Evolutionary conservation across 805 yeast species (phyloP), one percentile per base, ranked within the genome.

Genomic region (Metschnikowia anglica): DNA sequence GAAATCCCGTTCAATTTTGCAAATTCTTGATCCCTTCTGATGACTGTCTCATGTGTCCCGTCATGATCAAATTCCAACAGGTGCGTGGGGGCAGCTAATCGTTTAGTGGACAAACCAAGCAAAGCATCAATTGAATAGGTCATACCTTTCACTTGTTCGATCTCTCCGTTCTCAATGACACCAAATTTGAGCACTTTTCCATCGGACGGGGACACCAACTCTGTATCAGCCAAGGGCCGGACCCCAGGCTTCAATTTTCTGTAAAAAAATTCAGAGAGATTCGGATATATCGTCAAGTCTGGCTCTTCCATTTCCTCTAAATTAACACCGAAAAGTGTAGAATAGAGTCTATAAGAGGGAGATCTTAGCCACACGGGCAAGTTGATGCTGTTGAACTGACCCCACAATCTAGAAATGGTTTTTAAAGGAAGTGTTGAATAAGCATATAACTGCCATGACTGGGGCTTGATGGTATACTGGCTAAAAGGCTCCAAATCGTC

Each of bases 91-190:
- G 83, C 83, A 10, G 83, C 84, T 44, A 79, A 59, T 27, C 60
- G 50, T 13, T 61, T 59, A 10, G 73, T 63, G 6, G 72, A 66
- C 37, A 78, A 73, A 3, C 99, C 99, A 34, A 93, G 73, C 41
- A 93, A 77, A 8, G 95, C 90, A 52, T 87, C 91, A 12, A 93
- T 76, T 2, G 95, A 83, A 62, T 93, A 93, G 1, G 95, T 88
- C 80, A 93, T 79, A 6, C 99, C 99, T 67, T 93, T 93, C 30
- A 93, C 98, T 63, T 91, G 98, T 63, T 93, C 98, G 47, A 93
- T 88, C 52, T 85, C 87, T 25, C 96, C 96, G 53, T 84, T 76
- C 40, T 79, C 80, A 29, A 87, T 79, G 23, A 79, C 71, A 18
- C 99, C 99, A 46, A 88, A 77, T 55, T 88, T 90, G 46, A 93